A percentile compares a stretch with the other conserved stretches of the same genome.
phyloP scores from a whole-genome alignment of 129 eudicot species.

The Helianthus tuberosus region DNA sequence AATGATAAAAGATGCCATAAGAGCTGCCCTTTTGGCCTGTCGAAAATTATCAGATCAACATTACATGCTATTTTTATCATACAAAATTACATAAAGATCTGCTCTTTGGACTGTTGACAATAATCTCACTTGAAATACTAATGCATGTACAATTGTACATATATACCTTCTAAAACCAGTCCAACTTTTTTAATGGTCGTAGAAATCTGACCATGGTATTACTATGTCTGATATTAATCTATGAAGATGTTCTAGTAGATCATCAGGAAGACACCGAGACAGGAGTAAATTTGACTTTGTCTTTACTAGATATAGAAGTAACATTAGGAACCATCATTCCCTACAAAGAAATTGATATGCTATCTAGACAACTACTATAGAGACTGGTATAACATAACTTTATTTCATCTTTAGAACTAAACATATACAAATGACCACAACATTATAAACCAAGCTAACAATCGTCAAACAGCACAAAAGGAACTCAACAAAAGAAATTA shows the following conservation, averaged over 20 bases:
- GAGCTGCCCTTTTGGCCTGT: conserved; percentile 85
- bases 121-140: neutral
- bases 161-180: neutral
- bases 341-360: neutral
- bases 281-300: neutral
- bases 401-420: neutral
- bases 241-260: neutral
- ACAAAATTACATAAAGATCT: neutral
- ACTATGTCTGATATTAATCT: neutral
- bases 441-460: conserved; percentile 8
- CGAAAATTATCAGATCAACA: conserved; percentile 31
- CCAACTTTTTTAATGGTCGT: neutral
- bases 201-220: neutral
- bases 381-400: neutral
- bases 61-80: neutral
- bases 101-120: neutral
- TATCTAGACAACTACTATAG: neutral
- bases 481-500: conserved; percentile 1
- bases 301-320: neutral
- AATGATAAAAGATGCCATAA: conserved; percentile 88
- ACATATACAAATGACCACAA: conserved; percentile 1
- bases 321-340: neutral
- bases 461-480: conserved; percentile 7
- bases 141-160: neutral
- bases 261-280: conserved; percentile 1